phyloP scores from a whole-genome alignment of 441 rosid species.

The Biscutella auriculata region DNA sequence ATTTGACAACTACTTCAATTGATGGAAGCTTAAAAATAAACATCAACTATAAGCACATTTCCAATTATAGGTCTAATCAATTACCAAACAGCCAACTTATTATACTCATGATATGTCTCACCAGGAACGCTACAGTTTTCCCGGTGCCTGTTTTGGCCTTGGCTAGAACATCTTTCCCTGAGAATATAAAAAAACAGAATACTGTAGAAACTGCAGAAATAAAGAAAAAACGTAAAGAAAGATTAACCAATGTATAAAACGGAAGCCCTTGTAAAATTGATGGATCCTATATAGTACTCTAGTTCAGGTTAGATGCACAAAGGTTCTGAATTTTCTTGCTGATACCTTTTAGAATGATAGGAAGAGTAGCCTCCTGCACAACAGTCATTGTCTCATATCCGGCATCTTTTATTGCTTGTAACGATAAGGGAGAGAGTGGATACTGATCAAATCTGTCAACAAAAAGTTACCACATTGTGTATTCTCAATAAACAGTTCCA shows the following conservation, averaged over 20 bases:
- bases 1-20: conserved; percentile 62
- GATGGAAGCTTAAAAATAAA: conserved; percentile 57
- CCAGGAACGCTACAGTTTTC: conserved; percentile 89
- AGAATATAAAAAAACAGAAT: background rate
- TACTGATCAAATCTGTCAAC: conserved; percentile 63
- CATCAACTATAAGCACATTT: conserved; percentile 1
- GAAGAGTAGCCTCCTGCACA: conserved; percentile 89
- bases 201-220: background rate
- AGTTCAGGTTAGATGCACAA: background rate
- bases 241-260: too few species aligned
- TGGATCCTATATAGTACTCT: background rate
- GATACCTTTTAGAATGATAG: conserved; percentile 63
- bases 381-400: conserved; percentile 87
- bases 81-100: background rate
- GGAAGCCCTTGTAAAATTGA: background rate
- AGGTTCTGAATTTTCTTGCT: background rate
- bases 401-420: conserved; percentile 68
- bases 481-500: background rate
- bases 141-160: conserved; percentile 97
- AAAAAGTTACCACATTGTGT: background rate
- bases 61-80: background rate
- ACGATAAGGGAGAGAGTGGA: conserved; percentile 55
- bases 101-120: conserved; percentile 28
- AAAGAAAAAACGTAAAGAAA: background rate
- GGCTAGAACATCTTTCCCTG: conserved; percentile 89